phyloP scores from a whole-genome alignment of 345 rosid genomes.

The Linum usitatissimum region DNA sequence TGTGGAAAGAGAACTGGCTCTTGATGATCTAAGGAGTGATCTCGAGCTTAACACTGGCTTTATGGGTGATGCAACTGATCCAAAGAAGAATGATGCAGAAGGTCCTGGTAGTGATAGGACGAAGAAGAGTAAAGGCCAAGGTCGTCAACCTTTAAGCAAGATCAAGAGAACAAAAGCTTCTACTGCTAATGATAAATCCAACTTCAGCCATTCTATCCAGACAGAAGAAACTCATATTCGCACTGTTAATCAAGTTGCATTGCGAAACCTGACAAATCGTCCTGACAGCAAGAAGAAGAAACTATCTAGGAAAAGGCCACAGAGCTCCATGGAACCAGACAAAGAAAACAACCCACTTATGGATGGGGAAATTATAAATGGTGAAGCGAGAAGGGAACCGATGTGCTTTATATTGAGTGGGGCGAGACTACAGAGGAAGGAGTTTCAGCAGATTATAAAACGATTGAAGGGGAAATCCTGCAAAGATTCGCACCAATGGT shows the following conservation, averaged over 20 bases:
- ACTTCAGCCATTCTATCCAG: constrained; percentile 18
- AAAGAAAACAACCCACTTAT: constrained; percentile 34
- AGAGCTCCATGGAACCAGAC: constrained; percentile 18
- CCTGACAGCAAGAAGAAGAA: constrained; percentile 9
- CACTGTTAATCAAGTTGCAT: constrained; percentile 11
- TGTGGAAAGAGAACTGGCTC: constrained; percentile 8
- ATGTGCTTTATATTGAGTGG: constrained; percentile 62
- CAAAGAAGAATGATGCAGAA: constrained; percentile 19
- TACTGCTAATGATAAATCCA: constrained; percentile 9
- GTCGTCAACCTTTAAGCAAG: constrained; percentile 17
- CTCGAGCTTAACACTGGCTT: constrained; percentile 9
- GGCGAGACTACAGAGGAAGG: constrained; percentile 54
- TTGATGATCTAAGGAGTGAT: constrained; percentile 16
- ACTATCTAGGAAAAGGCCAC: constrained; percentile 10
- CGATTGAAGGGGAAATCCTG: constrained; percentile 63
- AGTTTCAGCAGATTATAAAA: constrained; percentile 56
- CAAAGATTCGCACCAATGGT: constrained; percentile 93
- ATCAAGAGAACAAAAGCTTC: constrained; percentile 18
- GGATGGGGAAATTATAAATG: background rate
- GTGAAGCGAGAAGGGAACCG: constrained; percentile 28
- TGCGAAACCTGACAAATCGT: constrained; percentile 16
- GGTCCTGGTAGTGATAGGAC: constrained; percentile 4
- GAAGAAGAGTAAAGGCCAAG: constrained; percentile 20
- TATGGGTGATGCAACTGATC: constrained; percentile 42
- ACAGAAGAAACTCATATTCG: constrained; percentile 8